Base-by-base conservation (phyloP, 2,329 filamentous ascomycete genomes). In the Claviceps spartinae region DNA sequence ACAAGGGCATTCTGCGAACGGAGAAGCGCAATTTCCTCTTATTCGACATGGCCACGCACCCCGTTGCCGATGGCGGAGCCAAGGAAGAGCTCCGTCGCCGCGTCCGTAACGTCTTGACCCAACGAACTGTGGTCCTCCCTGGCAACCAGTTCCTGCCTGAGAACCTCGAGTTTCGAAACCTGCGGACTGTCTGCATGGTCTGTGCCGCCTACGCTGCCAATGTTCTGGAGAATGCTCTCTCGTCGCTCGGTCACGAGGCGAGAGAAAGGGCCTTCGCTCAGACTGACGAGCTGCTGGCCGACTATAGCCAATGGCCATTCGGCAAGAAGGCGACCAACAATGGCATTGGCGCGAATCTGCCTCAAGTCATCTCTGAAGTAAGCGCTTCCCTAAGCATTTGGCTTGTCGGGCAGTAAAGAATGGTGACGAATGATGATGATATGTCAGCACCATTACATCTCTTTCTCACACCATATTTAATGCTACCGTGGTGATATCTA, bases 11-110 rank as follows among this genome's bases (percentile, higher is more conserved):
- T 66, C 81, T 98, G 54, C 88, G 93, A 62, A 98, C 93, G 55
- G 93, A 98, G 71, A 98, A 98, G 77, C 88, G 89, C 71, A 98
- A 98, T 76, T 98, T 98, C 74, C 80, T 98, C 58, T 86, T 98
- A 58, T 98, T 98, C 75, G 93, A 98, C 73, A 98, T 98, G 93
- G 93, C 93, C 53, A 98, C 93, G 58, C 93, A 98, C 69, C 93
- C 93, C 43, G 90, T 98, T 54, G 91, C 89, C 57, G 93, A 98
- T 63, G 86, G 89, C 58, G 91, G 88, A 63, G 93, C 93, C 63
- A 98, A 98, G 74, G 93, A 97, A 65, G 93, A 98, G 73, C 93
- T 98, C 63, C 82, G 93, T 62, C 83, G 87, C 65, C 85, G 93
- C 61, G 91, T 97, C 58, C 85, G 91, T 65, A 95, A 87, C 66